Evolutionary conservation across 2,329 filamentous ascomycete species (phyloP).

Genomic region (Trichoderma sp.): DNA sequence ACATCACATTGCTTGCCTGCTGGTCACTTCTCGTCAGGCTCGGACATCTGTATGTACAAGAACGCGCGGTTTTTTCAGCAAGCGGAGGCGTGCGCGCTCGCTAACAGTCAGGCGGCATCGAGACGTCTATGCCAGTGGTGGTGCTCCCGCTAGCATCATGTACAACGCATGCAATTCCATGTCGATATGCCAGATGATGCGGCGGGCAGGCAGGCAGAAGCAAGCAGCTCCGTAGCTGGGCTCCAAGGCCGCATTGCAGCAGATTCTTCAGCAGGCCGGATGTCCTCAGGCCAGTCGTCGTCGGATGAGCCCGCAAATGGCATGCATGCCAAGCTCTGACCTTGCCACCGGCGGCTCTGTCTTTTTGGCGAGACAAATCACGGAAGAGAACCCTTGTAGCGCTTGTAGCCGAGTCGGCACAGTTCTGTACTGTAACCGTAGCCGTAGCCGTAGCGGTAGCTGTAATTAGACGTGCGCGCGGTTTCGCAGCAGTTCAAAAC

Average conservation of each 20-base stretch:
- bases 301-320: slow-evolving; percentile 7
- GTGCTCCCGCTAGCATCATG: slow-evolving; percentile 4
- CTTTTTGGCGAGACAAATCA: not conserved
- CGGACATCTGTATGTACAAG: not conserved
- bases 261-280: not conserved
- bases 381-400: not conserved
- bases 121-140: not conserved
- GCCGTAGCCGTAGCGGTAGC: too few species aligned
- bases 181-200: slow-evolving; percentile 21
- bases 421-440: too few species aligned
- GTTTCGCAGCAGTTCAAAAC: not conserved
- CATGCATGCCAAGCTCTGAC: slow-evolving; percentile 17
- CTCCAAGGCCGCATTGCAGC: not conserved
- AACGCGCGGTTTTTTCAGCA: slow-evolving; percentile 14
- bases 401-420: slow-evolving; percentile 6
- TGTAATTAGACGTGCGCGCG: not conserved
- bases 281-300: not conserved
- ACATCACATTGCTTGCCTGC: slow-evolving; percentile 8
- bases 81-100: slow-evolving; percentile 4
- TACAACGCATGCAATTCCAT: not conserved
- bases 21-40: slow-evolving; percentile 6
- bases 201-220: slow-evolving; percentile 4
- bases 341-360: not conserved
- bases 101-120: slow-evolving; percentile 4
- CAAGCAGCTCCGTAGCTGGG: not conserved